Evolutionary conservation across 2,329 filamentous ascomycete genomes (phyloP), one percentile per base, ranked within the genome.

Genomic region (Ophiostoma sp.): DNA sequence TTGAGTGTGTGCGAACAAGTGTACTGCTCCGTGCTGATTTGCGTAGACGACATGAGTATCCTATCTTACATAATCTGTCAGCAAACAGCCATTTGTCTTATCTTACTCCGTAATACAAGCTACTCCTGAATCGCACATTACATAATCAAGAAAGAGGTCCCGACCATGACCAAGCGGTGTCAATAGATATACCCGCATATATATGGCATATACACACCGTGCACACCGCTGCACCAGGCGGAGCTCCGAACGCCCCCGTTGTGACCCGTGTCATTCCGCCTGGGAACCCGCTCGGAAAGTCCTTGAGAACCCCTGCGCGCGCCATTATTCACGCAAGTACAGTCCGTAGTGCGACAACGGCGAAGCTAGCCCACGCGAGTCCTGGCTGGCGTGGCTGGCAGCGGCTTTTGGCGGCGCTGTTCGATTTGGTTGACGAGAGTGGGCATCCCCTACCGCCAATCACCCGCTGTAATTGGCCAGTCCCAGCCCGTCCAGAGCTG

Each of bases 291-390:
- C 36, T 49, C 12, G 62, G 5, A 38, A 64, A 8, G 47, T 16
- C 14, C 62, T 49, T 14, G 67, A 45, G 60, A 7, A 44, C 41
- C 62, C 62, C 41, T 45, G 63, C 42, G 18, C 62, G 45, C 45
- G 64, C 58, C 55, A 49, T 66, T 69, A 66, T 69, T 66, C 68
- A 69, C 68, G 65, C 65, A 66, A 66, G 64, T 8, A 44, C 40
- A 55, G 55, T 60, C n/a, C 12, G 40, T 41, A 41, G 68, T 69
- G 68, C 68, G 68, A 66, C 68, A 69, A 69, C 68, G 68, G 68
- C 65, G 64, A 63, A 38, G 60, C 67, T 49, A 42, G 40, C 27
- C 41, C 27, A 41, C 44, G 47, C 64, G 45, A 55, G 42, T 41
- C 27, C 36, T 68, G 67, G 67, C 47, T 66, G 65, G 65, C 60